Base-by-base conservation (phyloP, 768 basidiomycete genomes). In the Naganishia randhawae region DNA sequence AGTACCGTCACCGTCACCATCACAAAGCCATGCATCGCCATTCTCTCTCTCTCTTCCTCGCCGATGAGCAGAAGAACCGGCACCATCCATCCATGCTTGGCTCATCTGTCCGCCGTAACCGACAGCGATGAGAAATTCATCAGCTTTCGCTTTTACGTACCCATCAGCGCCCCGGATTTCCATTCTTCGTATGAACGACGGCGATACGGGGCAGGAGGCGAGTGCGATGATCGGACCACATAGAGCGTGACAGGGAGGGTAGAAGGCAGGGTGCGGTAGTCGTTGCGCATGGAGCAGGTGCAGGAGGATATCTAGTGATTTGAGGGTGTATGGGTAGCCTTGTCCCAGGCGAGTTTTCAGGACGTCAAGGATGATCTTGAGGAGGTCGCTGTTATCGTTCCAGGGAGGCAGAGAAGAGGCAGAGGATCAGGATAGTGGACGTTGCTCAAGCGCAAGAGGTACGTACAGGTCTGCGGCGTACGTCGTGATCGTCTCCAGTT, bases 401-500 rank as follows among this genome's bases (percentile, higher is more conserved):
- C 8, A 42, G 5, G 13, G 35, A 25, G 14, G 39, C 14, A n/a
- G 37, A 41, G 22, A 61, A 39, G 2, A 61, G 22, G 55, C n/a
- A 39, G 35, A 35, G 3, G 57, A 37, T 42, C 1, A 11, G 19
- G 33, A 13, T 29, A 39, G 51, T 3, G 14, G 54, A 16, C n/a
- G n/a, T n/a, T n/a, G n/a, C n/a, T n/a, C 11, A 33, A 27, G 32
- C 4, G 22, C 32, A 55, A 17, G 19, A 14, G n/a, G 57, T 8
- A 29, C 57, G 37, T 29, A 61, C 57, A 39, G 57, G 29, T 61
- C 37, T 41, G 37, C 39, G 3, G 57, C 57, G 27, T 61, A 61
- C 7, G 57, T 61, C 22, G 37, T 61, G 39, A 61, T 61, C 39
- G 57, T 61, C 16, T 61, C 57, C n/a, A 61, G 57, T 29, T 61